Percentiles rank a stretch among this genome's conserved stretches.
Conservation (phyloP, 805 yeast species). For the Ogataea methanolica region DNA sequence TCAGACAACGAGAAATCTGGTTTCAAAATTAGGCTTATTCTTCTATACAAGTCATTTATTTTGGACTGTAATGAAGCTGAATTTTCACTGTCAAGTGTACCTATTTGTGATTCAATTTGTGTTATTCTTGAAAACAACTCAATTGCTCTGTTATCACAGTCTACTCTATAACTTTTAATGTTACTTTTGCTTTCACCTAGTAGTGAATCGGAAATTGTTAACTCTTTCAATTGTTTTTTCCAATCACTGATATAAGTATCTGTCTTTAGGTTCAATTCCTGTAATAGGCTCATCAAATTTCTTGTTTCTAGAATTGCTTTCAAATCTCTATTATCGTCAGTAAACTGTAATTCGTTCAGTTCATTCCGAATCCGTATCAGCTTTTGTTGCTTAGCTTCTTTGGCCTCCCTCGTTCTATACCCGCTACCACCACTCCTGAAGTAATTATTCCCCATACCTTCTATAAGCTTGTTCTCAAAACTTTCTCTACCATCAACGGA, state of each 20-base stretch:
- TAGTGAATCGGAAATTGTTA: neutral
- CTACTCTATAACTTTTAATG: neutral
- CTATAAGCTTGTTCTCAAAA: conserved; percentile 1
- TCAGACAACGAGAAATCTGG: conserved; percentile 11
- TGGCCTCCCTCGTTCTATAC: neutral
- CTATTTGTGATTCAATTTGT: conserved; percentile 8
- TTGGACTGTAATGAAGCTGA: conserved; percentile 16
- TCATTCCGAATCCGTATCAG: conserved; percentile 1
- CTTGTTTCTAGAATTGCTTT: neutral
- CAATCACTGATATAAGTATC: conserved; percentile 6
- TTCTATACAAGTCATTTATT: conserved; percentile 24
- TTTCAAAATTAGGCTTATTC: conserved; percentile 16
- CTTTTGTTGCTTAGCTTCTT: neutral
- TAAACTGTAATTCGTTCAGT: neutral
- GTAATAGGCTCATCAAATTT: neutral
- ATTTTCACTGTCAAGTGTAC: conserved; percentile 5
- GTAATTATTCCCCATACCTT: neutral
- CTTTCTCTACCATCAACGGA: neutral
- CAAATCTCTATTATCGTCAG: conserved; percentile 2
- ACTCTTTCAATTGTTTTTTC: conserved; percentile 2
- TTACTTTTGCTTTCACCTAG: neutral
- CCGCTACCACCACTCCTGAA: neutral
- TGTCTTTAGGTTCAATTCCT: conserved; percentile 5
- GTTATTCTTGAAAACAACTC: conserved; percentile 12
- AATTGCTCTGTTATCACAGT: neutral